Conservation (phyloP, 2,329 filamentous ascomycete species). For the Aspergillus cejpii region DNA sequence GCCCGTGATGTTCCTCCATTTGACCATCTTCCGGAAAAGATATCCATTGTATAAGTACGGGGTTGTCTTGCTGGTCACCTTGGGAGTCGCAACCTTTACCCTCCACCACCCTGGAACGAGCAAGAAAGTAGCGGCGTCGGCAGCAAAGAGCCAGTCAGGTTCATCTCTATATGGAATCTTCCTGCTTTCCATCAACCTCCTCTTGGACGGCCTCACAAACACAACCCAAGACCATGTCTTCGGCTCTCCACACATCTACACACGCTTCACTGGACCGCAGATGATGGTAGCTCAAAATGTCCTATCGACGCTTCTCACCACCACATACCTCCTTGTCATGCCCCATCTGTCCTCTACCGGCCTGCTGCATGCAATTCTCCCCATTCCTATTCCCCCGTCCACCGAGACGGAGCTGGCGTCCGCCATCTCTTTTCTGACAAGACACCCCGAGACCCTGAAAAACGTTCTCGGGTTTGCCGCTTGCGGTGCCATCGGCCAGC, state of each 20-base stretch:
- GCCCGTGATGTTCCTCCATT: slow-evolving; percentile 96
- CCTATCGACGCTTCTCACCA: slow-evolving; percentile 72
- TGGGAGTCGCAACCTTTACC: slow-evolving; percentile 91
- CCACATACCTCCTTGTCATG: slow-evolving; percentile 65
- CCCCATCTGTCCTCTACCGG: slow-evolving; percentile 70
- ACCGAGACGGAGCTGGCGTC: slow-evolving; percentile 68
- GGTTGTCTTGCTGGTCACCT: slow-evolving; percentile 83
- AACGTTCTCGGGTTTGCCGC: slow-evolving; percentile 85
- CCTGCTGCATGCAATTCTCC: slow-evolving; percentile 58
- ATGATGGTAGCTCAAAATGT: slow-evolving; percentile 99
- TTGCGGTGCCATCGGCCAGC: slow-evolving; percentile 86
- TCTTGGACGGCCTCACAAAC: slow-evolving; percentile 95
- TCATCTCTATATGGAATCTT: slow-evolving; percentile 65
- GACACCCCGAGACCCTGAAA: slow-evolving; percentile 73
- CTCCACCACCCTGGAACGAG: slow-evolving; percentile 66
- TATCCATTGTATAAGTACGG: slow-evolving; percentile 97
- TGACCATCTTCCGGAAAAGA: slow-evolving; percentile 78
- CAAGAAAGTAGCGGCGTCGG: slow-evolving; percentile 46
- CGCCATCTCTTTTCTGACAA: slow-evolving; percentile 72
- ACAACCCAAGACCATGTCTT: slow-evolving; percentile 96
- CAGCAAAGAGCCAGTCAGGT: slow-evolving; percentile 52
- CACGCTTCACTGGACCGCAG: slow-evolving; percentile 80
- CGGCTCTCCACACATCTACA: slow-evolving; percentile 54
- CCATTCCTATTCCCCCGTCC: slow-evolving; percentile 51
- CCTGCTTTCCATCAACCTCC: slow-evolving; percentile 77